Evolutionary conservation across 441 rosid genomes (phyloP), one percentile per base, ranked within the genome.

Genomic region (Kokia cookei): DNA sequence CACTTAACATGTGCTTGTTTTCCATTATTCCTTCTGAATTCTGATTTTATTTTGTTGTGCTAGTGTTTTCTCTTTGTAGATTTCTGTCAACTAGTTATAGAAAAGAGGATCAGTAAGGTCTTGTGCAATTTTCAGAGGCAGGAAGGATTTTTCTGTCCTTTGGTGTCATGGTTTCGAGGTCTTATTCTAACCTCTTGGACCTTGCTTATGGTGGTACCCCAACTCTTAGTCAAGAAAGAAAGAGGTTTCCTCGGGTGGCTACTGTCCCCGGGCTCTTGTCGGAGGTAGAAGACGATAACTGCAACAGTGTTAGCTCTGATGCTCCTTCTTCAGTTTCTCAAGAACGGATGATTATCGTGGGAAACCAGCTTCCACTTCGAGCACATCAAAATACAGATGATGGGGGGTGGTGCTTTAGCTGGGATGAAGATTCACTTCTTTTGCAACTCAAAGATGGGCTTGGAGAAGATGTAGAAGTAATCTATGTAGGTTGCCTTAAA

Each of bases 341-440:
- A 79, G 97, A 90, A 43, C 77, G 97, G 62, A 84, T 91, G 89
- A 91, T 93, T 75, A 83, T 93, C 32, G 98, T 93, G 7, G 98
- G 91, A 22, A 93, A 91, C 82, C 98, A 93, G 76, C 98, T 93
- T 65, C 98, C 98, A 3, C 83, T 93, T 27, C 86, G 83, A 59
- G 86, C 90, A 2, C 86, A 91, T 42, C 82, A 82, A 61, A 83
- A 82, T 76, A 71, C 84, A 0, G 85, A 84, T 1, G 87, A 47
- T 54, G 86, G 87, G 26, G 82, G 80, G 73, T 80, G 91, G 87
- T 71, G 67, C 75, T 93, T 93, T 76, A 86, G 82, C 69, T 93
- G 97, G 98, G 98, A 93, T 47, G 93, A 90, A 58, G 95, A 93
- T 78, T 90, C 98, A 13, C 91, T 93, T 79, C 96, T 93, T 71